phyloP scores from a whole-genome alignment of 2,329 filamentous ascomycete species.

The Botrytis byssoidea region DNA sequence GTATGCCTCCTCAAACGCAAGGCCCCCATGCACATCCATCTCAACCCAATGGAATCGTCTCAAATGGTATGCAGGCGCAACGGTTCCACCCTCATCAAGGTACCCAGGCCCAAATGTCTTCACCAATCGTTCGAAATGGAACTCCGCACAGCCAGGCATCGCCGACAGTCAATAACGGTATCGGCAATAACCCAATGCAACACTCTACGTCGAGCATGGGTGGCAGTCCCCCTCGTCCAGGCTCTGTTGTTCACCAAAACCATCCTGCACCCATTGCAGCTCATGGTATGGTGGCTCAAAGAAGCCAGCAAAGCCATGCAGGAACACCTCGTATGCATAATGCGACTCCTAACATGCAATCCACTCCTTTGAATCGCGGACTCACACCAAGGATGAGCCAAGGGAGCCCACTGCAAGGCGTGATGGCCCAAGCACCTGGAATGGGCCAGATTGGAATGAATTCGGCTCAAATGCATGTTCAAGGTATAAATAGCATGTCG shows the following conservation, averaged over 20 bases:
- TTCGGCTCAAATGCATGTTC: conserved; percentile 32
- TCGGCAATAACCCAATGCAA: conserved; percentile 56
- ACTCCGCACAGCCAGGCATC: conserved; percentile 65
- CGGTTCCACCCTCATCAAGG: conserved; percentile 48
- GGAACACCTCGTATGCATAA: conserved; percentile 62
- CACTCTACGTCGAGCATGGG: conserved; percentile 66
- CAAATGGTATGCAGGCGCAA: conserved; percentile 41
- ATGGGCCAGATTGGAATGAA: conserved; percentile 56
- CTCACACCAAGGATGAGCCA: conserved; percentile 63
- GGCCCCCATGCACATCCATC: conserved; percentile 46
- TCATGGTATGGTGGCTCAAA: conserved; percentile 61
- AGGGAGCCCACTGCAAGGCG: conserved; percentile 58
- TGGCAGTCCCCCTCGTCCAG: conserved; percentile 63
- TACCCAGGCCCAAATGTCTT: conserved; percentile 63
- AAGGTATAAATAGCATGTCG: conserved; percentile 43
- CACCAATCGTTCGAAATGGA: conserved; percentile 63
- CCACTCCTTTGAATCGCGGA: conserved; percentile 56
- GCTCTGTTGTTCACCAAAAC: conserved; percentile 61
- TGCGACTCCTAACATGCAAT: conserved; percentile 62
- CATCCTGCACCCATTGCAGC: conserved; percentile 55
- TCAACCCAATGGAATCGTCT: conserved; percentile 44
- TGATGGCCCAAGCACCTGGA: conserved; percentile 58
- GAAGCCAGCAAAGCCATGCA: conserved; percentile 65
- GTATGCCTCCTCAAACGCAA: conserved; percentile 33
- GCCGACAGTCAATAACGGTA: conserved; percentile 54